Conservation (phyloP, 192 early-diverging fungal species). For the Lunasporangiospora selenospora region DNA sequence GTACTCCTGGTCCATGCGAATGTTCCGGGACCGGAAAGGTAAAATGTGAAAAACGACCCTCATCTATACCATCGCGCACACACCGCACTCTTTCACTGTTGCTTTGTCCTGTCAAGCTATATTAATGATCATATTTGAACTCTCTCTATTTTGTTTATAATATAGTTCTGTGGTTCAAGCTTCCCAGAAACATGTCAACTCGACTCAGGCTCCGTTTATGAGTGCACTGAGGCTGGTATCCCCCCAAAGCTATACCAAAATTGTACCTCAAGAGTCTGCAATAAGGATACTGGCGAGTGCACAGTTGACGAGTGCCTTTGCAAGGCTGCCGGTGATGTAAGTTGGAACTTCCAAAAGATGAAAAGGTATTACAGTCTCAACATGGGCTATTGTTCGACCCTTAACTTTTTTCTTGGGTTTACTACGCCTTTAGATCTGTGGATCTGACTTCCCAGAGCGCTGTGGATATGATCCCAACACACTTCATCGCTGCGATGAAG, state of each 20-base stretch:
- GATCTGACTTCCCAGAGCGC: neutral
- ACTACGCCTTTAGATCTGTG: conserved; percentile 16
- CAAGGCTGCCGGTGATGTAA: conserved; percentile 2
- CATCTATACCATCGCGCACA: neutral
- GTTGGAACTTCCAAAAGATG: neutral
- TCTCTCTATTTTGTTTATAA: too few relatives aligned
- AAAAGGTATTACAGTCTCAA: neutral
- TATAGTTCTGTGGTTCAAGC: neutral
- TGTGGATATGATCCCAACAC: neutral
- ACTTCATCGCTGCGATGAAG: neutral
- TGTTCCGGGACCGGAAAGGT: too few relatives aligned
- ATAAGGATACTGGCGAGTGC: neutral
- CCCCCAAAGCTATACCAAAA: too few relatives aligned
- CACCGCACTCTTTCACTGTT: too few relatives aligned
- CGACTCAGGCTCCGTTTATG: neutral
- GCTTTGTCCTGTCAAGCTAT: too few relatives aligned
- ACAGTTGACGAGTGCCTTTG: neutral
- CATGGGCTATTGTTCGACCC: neutral
- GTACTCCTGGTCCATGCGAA: neutral
- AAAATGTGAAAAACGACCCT: too few relatives aligned
- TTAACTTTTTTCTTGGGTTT: neutral
- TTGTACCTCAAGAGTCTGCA: neutral
- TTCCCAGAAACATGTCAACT: neutral
- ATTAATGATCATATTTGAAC: too few relatives aligned
- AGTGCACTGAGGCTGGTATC: neutral